Evolutionary conservation across 1,139 yeast species (phyloP), one percentile per base, ranked within the genome.

Genomic region (Suzukiozyma palmioleophila): DNA sequence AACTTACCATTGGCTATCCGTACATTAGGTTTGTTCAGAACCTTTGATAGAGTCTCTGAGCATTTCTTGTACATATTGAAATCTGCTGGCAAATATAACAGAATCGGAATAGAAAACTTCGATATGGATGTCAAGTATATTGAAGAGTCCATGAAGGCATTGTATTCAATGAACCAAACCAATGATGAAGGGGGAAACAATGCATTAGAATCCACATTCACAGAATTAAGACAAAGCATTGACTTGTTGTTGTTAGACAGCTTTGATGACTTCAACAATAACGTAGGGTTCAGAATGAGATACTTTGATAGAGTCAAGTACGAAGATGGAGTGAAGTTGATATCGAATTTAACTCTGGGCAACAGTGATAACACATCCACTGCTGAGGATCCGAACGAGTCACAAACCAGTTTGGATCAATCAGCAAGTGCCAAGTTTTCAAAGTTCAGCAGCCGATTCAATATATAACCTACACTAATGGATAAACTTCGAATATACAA

Each of bases 21-120:
- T 50, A 81, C 94, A 3, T 66, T 90, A 46, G 79, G 95, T 26
- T 75, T 90, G 46, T 81, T 89, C 51, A 77, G 95, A 56, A 89
- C 92, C 29, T 87, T 87, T 58, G 97, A 90, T 63, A 83, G 84
- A 48, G 75, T 92, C 43, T 82, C 95, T 0, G 78, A 82, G 33
- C 79, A 83, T 46, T 78, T 92, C 55, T 67, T 85, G 46, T 72
- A 73, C 38, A 69, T 82, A 13, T 69, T 90, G 45, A 67, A 79
- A 36, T 66, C 70, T 36, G 79, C 79, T 3, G 57, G 51, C 1
- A 48, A 49, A 64, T 69, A 58, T 50, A 71, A 71, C 51, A 48
- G 58, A 37, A 62, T 53, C 31, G 74, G 74, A 15, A 69, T 71
- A 36, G 65, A 60, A 33, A 71, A 71, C 45, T 70, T 71, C 43